These are phyloP conservation scores for Dimocarpus longan DNA, from an alignment of 345 rosid species.

Conservation along the genomic window DNA sequence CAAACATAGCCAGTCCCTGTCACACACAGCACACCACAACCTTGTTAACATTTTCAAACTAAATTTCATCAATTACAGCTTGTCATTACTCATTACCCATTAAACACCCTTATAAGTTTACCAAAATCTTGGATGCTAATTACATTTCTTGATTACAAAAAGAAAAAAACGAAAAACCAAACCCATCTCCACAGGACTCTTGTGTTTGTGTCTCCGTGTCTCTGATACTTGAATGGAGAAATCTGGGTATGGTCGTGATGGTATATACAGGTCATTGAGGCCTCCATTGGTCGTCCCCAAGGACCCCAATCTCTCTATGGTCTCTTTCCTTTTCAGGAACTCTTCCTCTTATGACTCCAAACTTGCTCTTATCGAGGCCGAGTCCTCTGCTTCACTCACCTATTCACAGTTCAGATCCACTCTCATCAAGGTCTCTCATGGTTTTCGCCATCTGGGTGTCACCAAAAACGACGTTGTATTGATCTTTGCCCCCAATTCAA, in stretches of 20 bases:
- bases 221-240: slow-evolving; percentile 51
- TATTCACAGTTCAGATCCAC: slow-evolving; percentile 65
- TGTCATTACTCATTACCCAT: too few species aligned
- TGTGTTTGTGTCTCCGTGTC: too few species aligned
- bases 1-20: too few species aligned
- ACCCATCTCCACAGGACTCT: too few species aligned
- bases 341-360: slow-evolving; percentile 54
- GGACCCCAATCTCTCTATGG: slow-evolving; percentile 64
- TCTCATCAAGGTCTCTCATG: slow-evolving; percentile 62
- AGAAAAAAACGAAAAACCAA: too few species aligned
- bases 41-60: too few species aligned
- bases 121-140: too few species aligned
- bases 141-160: too few species aligned
- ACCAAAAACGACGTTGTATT: slow-evolving; percentile 65
- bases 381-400: slow-evolving; percentile 50
- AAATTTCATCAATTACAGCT: too few species aligned
- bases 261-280: slow-evolving; percentile 74
- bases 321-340: slow-evolving; percentile 61
- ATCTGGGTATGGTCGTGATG: slow-evolving; percentile 87
- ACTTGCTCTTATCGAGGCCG: slow-evolving; percentile 74
- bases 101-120: too few species aligned
- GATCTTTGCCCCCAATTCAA: slow-evolving; percentile 78
- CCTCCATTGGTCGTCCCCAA: slow-evolving; percentile 57
- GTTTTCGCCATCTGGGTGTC: slow-evolving; percentile 64
- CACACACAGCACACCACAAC: too few species aligned